Base-by-base conservation (phyloP, 352 stramenopile species). In the Pythium pyrilobum region DNA sequence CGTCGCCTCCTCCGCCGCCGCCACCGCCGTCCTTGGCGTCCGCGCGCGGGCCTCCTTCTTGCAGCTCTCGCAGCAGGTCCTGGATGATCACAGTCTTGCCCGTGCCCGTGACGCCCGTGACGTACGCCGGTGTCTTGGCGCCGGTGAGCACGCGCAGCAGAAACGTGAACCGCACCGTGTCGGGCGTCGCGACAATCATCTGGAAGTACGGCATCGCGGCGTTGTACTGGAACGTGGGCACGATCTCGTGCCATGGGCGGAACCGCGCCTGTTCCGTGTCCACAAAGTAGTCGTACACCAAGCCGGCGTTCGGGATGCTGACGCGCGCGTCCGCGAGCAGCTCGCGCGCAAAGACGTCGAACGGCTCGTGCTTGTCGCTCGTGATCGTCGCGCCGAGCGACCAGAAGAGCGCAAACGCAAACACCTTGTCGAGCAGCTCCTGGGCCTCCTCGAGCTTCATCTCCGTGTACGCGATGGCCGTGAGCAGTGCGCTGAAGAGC, bases 321-420 rank as follows among this genome's bases (percentile, higher is more conserved):
- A 82, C 52, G 4, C 41, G 59, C 9, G 54, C 42, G 13, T 64
- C 43, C 12, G 56, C 60, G 0, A 75, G 54, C 36, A 71, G 48
- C 23, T 70, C 55, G 13, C 85, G 79, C 23, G 82, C 32, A 40
- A 83, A 95, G 13, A 61, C 56, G 56, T 95, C 74, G 39, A 95
- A 84, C 16, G 56, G 59, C 12, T 78, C 65, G 21, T 87, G 66
- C 25, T 74, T 76, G 29, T 69, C 61, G 27, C 59, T 52, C 49
- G 81, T 77, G 39, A 89, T 80, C 1, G 85, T 92, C 20, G 68
- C 76, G 36, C 81, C 77, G 7, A 95, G 31, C 12, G 75, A 91
- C 86, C 86, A 96, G 13, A 91, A 64, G 13, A 95, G 54, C 13
- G 72, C 66, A 52, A 92, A 96, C 9, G 86, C 60, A 45, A 96